Conservation (phyloP, 176 grass and related monocot genomes). For the Carex pumila region DNA sequence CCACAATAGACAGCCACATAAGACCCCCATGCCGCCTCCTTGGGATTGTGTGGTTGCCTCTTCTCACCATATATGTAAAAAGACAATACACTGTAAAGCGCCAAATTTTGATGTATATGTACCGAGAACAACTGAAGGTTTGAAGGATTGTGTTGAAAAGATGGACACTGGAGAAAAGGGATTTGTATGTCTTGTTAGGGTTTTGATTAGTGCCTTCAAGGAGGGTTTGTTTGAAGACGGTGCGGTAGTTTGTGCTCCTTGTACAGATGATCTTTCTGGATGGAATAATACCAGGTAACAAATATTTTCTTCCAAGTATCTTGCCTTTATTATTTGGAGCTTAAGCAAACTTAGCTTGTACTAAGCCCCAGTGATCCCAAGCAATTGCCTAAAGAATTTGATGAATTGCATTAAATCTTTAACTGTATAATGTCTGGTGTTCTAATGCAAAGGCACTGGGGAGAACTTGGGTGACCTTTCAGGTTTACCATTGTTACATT, state of each 20-base stretch:
- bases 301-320: background rate
- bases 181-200: constrained; percentile 50
- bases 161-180: constrained; percentile 30
- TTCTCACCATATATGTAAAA: constrained; percentile 25
- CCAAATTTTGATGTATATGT: constrained; percentile 32
- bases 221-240: constrained; percentile 88
- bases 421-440: background rate
- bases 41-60: constrained; percentile 47
- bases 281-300: constrained; percentile 72
- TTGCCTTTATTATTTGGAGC: background rate
- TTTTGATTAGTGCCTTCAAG: constrained; percentile 54
- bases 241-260: constrained; percentile 67
- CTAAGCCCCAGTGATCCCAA: background rate
- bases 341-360: background rate
- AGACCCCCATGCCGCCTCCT: constrained; percentile 41
- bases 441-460: background rate
- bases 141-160: constrained; percentile 41
- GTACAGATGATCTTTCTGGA: constrained; percentile 51
- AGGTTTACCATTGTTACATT: background rate
- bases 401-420: background rate
- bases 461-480: background rate
- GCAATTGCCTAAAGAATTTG: background rate
- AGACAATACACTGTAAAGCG: background rate
- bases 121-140: constrained; percentile 40
- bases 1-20: constrained; percentile 45